Evolutionary conservation across 2,329 filamentous ascomycete species (phyloP), one percentile per base, ranked within the genome.

Genomic region (Atkinsonella texensis): DNA sequence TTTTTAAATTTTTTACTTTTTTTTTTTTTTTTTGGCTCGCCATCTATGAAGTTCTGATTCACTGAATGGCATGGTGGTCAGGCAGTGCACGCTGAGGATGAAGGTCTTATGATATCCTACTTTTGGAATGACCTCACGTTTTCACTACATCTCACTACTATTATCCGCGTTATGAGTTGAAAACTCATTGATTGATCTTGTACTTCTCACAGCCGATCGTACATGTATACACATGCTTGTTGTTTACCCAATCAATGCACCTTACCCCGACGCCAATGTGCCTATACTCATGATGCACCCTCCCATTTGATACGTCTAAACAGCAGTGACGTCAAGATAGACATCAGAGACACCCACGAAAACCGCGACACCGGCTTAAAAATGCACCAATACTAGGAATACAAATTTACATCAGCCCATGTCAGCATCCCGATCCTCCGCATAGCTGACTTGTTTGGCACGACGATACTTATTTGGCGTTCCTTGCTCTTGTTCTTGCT

Each of bases 371-470:
- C 50, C 49, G 43, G 12, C 46, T 47, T 13, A 7, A 32, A 42
- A 46, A 13, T 8, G 15, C 4, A 47, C 20, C 15, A 47, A 41
- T 20, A 20, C 28, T 47, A n/a, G 17, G 44, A 31, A 40, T 39
- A 31, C 41, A 45, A 46, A 45, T 42, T n/a, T 53, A 47, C 15
- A 55, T 56, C 40, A 57, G 41, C 57, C 57, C 46, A 57, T 48
- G n/a, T 65, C 62, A 42, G 58, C 65, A 32, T 64, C 61, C 31
- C 57, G 54, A 46, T 62, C 61, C 55, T 69, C 68, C 31, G 60
- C 65, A 54, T 73, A 72, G 55, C 66, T 69, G 15, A 71, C 62
- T 31, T 63, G 65, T 48, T 62, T 67, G n/a, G 57, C 62, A 48
- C 69, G 63, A 23, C 69, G 65, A 46, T 63, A 56, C 53, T 69